Conservation (phyloP, 1,284 basidiomycete species). For the Tilletia walkeri region DNA sequence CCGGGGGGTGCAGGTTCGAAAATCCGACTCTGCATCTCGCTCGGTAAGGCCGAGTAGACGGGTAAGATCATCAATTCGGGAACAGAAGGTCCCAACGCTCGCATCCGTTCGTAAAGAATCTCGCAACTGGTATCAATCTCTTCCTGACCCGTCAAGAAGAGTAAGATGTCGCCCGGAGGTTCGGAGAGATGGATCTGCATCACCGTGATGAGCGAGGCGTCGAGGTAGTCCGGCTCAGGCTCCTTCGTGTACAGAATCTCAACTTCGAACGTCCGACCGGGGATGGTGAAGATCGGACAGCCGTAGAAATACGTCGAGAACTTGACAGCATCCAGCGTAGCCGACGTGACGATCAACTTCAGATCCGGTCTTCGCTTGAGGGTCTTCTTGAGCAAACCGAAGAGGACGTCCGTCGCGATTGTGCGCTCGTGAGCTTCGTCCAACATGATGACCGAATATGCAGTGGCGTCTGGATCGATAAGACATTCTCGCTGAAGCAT, state of each 20-base stretch:
- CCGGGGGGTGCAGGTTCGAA: conserved; percentile 97
- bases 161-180: conserved; percentile 89
- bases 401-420: conserved; percentile 94
- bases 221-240: conserved; percentile 96
- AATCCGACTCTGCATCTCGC: conserved; percentile 93
- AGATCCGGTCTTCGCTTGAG: conserved; percentile 89
- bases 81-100: conserved; percentile 91
- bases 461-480: conserved; percentile 86
- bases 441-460: conserved; percentile 94
- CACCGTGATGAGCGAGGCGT: conserved; percentile 94
- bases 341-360: conserved; percentile 96
- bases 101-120: conserved; percentile 96
- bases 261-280: conserved; percentile 96
- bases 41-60: conserved; percentile 94
- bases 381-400: conserved; percentile 94
- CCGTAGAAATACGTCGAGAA: conserved; percentile 98
- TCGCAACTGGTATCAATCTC: conserved; percentile 98
- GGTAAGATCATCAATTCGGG: conserved; percentile 94
- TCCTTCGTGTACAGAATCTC: conserved; percentile 98
- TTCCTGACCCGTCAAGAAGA: conserved; percentile 97
- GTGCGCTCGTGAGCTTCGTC: conserved; percentile 99
- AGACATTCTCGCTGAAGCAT: conserved; percentile 97
- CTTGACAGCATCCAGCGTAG: conserved; percentile 98
- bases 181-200: conserved; percentile 99
- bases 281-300: conserved; percentile 99